Evolutionary conservation across 1,139 yeast genomes (phyloP).

Genomic region (Trichomonascaceae sp.): DNA sequence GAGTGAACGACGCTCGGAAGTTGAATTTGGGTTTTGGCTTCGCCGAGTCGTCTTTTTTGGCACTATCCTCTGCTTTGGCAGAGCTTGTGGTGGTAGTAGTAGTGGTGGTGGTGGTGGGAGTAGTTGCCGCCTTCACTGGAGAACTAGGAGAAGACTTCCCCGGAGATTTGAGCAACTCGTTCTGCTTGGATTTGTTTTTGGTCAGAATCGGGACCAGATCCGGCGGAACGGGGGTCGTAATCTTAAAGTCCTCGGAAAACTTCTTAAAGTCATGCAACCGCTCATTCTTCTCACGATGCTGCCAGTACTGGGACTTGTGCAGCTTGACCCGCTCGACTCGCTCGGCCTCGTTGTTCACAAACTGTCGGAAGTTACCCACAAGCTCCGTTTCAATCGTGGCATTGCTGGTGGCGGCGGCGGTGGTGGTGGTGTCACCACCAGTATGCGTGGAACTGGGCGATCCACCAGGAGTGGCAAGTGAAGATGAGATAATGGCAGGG

Average conservation of each 20-base stretch:
- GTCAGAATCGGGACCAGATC: conserved; percentile 67
- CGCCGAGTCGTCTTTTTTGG: conserved; percentile 1
- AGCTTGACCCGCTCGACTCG: conserved; percentile 16
- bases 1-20: not conserved
- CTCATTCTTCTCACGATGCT: conserved; percentile 34
- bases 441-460: conserved; percentile 2
- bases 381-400: conserved; percentile 25
- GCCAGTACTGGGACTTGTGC: conserved; percentile 19
- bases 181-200: conserved; percentile 53
- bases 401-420: not conserved
- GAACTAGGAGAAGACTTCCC: conserved; percentile 3
- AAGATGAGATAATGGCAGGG: conserved; percentile 57
- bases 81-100: conserved; percentile 7
- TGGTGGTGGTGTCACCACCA: not conserved
- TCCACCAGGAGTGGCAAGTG: conserved; percentile 12
- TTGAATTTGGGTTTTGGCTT: too few relatives aligned
- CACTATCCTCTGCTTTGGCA: conserved; percentile 10
- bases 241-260: conserved; percentile 72
- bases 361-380: conserved; percentile 24
- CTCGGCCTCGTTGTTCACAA: conserved; percentile 24
- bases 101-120: conserved; percentile 5
- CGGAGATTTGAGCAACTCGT: conserved; percentile 32
- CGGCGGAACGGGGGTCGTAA: conserved; percentile 41
- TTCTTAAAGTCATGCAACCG: conserved; percentile 59
- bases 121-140: conserved; percentile 9